phyloP scores from a whole-genome alignment of 2,329 filamentous ascomycete genomes.

The Ploettnerulaceae sp. region DNA sequence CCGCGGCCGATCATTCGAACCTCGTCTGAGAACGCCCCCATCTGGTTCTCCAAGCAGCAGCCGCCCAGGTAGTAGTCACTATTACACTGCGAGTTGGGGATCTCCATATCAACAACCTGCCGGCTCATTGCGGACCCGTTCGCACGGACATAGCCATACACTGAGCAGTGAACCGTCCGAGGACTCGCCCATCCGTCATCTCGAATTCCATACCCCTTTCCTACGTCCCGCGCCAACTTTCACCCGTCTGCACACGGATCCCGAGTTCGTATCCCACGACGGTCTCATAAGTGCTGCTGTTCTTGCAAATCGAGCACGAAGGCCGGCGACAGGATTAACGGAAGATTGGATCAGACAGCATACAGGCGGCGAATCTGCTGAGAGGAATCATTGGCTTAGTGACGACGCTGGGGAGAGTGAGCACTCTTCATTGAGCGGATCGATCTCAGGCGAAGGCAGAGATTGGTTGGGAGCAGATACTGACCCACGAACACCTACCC shows the following conservation, averaged over 20 bases:
- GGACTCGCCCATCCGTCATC: conserved; percentile 55
- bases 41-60: conserved; percentile 36
- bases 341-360: conserved; percentile 86
- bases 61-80: conserved; percentile 38
- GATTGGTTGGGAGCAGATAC: conserved; percentile 45
- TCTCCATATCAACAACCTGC: conserved; percentile 77
- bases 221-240: conserved; percentile 50
- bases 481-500: conserved; percentile 34
- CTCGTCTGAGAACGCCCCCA: conserved; percentile 44
- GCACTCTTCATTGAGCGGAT: conserved; percentile 69
- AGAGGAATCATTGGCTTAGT: conserved; percentile 78
- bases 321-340: conserved; percentile 59
- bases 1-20: conserved; percentile 48
- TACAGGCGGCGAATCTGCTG: conserved; percentile 63
- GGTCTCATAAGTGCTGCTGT: conserved; percentile 47
- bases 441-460: conserved; percentile 46
- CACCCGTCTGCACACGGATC: conserved; percentile 34
- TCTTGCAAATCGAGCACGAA: conserved; percentile 57
- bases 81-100: conserved; percentile 79
- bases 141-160: conserved; percentile 41
- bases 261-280: conserved; percentile 35
- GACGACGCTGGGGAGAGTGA: conserved; percentile 71
- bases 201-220: conserved; percentile 59
- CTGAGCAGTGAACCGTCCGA: conserved; percentile 56
- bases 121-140: conserved; percentile 34